These are phyloP conservation scores for Fusarium sacchari DNA, from an alignment of 2,329 filamentous ascomycete genomes.

Conservation along the genomic window DNA sequence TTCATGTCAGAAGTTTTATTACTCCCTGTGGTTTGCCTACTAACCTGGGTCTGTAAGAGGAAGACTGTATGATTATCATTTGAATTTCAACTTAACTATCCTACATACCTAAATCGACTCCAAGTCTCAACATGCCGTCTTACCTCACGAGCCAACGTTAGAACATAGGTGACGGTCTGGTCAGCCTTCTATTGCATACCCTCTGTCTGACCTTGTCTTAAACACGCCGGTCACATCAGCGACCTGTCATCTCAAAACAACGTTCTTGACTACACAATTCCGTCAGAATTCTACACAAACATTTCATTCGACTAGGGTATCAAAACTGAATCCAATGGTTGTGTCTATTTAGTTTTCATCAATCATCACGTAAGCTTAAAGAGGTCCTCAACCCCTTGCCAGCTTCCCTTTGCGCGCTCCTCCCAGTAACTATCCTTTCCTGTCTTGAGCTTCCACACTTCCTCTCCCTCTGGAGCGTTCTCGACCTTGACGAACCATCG, in stretches of 20 bases:
- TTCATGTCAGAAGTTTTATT: neutral
- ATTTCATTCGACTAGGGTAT: slow-evolving; percentile 17
- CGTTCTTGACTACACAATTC: neutral
- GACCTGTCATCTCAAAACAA: neutral
- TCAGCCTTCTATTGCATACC: neutral
- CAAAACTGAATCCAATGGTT: slow-evolving; percentile 20
- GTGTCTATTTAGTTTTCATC: slow-evolving; percentile 24
- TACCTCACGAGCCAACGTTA: neutral
- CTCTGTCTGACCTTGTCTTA: neutral
- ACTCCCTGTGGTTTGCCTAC: neutral
- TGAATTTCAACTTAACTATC: neutral
- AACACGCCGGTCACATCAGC: neutral
- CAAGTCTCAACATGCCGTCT: neutral
- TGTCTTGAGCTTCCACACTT: slow-evolving; percentile 78
- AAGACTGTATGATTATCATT: neutral
- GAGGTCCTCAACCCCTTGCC: slow-evolving; percentile 66
- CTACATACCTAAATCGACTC: neutral
- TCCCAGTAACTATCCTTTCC: slow-evolving; percentile 97
- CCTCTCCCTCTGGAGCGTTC: slow-evolving; percentile 68
- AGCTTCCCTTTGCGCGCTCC: slow-evolving; percentile 74
- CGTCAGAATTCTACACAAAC: neutral
- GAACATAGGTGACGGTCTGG: neutral
- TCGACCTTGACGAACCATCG: slow-evolving; percentile 84
- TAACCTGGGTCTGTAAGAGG: neutral
- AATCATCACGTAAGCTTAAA: slow-evolving; percentile 49